A percentile compares a stretch with the other conserved stretches of the same genome.
Conservation (phyloP, 148 eudicot species). For the Vaccinium vitisidaea region DNA sequence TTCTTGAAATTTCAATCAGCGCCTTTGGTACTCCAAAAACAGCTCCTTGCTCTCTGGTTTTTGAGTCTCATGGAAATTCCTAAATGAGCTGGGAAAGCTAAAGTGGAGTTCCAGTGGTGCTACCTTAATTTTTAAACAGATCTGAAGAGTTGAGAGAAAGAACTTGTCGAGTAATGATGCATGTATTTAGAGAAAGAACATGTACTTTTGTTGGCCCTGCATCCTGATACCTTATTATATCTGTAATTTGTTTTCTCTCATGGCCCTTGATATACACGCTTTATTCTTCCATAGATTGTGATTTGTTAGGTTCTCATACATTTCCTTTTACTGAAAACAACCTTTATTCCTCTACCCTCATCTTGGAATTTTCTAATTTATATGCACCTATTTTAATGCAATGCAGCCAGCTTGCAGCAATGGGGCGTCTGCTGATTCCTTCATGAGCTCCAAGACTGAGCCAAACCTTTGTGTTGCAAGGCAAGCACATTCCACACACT, state of each 20-base stretch:
- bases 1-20: slow-evolving; percentile 1
- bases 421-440: slow-evolving; percentile 50
- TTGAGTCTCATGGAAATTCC: not conserved
- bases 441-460: slow-evolving; percentile 49
- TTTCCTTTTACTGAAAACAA: not conserved
- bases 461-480: slow-evolving; percentile 51
- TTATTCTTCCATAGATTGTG: not conserved
- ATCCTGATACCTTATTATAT: not conserved
- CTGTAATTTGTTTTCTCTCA: not conserved
- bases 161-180: not conserved
- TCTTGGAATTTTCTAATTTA: not conserved
- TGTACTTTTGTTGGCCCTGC: slow-evolving; percentile 11
- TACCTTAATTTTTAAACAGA: not conserved
- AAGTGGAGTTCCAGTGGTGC: slow-evolving; percentile 14
- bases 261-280: not conserved
- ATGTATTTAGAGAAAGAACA: not conserved
- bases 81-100: slow-evolving; percentile 4
- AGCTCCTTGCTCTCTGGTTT: slow-evolving; percentile 1
- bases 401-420: slow-evolving; percentile 48
- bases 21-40: slow-evolving; percentile 9
- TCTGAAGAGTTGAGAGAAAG: not conserved
- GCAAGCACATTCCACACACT: slow-evolving; percentile 61
- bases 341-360: not conserved
- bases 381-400: slow-evolving; percentile 12
- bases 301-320: not conserved